A percentile compares a stretch with the other conserved stretches of the same genome.
These are phyloP conservation scores for Mucor sp. DNA, from an alignment of 371 early-diverging fungal species.

Conservation along the genomic window DNA sequence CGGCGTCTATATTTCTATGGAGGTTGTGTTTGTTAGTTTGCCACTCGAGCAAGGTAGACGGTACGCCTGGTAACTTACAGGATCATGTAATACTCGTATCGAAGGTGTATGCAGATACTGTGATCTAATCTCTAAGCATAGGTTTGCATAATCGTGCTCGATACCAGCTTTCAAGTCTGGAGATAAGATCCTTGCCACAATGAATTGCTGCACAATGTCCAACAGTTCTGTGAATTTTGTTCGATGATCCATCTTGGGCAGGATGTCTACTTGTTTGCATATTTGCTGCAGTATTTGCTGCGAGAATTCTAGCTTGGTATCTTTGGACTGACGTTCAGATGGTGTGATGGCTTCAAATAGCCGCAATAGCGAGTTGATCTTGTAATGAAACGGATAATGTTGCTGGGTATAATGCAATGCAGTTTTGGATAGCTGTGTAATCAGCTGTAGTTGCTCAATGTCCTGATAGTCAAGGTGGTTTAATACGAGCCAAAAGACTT, in stretches of 20 bases:
- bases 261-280: slow-evolving; percentile 28
- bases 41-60: background rate
- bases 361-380: slow-evolving; percentile 22
- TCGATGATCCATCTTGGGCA: slow-evolving; percentile 37
- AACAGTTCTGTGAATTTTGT: slow-evolving; percentile 37
- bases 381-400: slow-evolving; percentile 39
- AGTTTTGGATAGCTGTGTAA: slow-evolving; percentile 9
- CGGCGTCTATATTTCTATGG: slow-evolving; percentile 51
- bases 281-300: slow-evolving; percentile 30
- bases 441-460: slow-evolving; percentile 18
- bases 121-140: slow-evolving; percentile 41
- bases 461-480: slow-evolving; percentile 34
- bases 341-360: slow-evolving; percentile 34
- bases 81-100: slow-evolving; percentile 51
- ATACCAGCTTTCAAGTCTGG: slow-evolving; percentile 18
- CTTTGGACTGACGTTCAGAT: slow-evolving; percentile 17
- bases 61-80: slow-evolving; percentile 26
- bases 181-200: slow-evolving; percentile 31
- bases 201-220: slow-evolving; percentile 38
- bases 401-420: slow-evolving; percentile 25
- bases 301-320: slow-evolving; percentile 27
- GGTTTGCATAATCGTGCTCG: slow-evolving; percentile 42
- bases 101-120: slow-evolving; percentile 44
- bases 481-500: slow-evolving; percentile 36
- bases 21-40: background rate